Conservation (phyloP, 345 rosid genomes). For the Arabis alpina region DNA sequence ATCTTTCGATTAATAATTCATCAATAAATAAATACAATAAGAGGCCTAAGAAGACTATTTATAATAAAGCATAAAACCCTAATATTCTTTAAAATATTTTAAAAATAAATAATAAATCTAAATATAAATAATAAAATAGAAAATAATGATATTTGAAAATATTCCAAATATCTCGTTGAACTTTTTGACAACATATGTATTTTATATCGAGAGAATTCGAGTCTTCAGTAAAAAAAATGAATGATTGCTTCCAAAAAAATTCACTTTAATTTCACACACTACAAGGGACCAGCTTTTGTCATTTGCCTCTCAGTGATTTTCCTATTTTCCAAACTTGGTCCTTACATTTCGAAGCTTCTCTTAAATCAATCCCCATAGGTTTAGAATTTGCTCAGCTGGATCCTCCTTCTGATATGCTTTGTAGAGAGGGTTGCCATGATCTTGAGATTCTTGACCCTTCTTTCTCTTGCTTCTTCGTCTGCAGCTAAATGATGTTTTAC, state of each 20-base stretch:
- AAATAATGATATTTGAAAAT: too few species aligned
- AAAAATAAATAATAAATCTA: too few species aligned
- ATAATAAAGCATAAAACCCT: too few species aligned
- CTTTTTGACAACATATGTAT: neutral
- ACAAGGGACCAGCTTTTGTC: constrained; percentile 34
- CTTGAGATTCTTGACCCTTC: constrained; percentile 58
- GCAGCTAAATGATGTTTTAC: constrained; percentile 4
- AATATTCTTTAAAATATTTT: too few species aligned
- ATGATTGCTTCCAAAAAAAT: constrained; percentile 16
- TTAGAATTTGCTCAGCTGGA: constrained; percentile 44
- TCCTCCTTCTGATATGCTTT: constrained; percentile 87
- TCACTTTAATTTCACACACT: constrained; percentile 24
- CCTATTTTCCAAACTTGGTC: constrained; percentile 30
- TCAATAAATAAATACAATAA: too few species aligned
- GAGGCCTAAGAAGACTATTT: too few species aligned
- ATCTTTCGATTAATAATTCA: too few species aligned
- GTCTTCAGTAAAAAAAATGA: constrained; percentile 17
- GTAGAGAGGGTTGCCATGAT: constrained; percentile 91
- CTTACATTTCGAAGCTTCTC: constrained; percentile 17
- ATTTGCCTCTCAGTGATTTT: constrained; percentile 8
- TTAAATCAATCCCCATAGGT: neutral
- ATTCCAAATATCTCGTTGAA: too few species aligned
- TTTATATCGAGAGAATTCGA: neutral
- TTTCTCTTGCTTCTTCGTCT: constrained; percentile 64
- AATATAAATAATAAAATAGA: too few species aligned